phyloP scores from a whole-genome alignment of 192 early-diverging fungal species.

The Endogone sp. region DNA sequence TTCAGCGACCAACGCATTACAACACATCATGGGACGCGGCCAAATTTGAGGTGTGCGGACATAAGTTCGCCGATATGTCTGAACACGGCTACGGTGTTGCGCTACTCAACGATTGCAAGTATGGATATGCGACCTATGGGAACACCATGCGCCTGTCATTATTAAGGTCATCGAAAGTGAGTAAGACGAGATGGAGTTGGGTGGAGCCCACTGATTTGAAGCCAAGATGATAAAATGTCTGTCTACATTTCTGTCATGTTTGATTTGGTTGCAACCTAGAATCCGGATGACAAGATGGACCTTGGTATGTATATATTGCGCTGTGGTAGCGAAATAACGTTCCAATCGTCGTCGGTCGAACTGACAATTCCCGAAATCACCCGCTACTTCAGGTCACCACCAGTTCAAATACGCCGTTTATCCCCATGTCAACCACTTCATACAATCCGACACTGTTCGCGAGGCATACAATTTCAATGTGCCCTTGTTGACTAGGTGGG shows the following conservation, averaged over 20 bases:
- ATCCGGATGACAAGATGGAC: conserved; percentile 56
- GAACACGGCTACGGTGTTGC: conserved; percentile 96
- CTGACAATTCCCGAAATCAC: background rate
- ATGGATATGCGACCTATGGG: conserved; percentile 84
- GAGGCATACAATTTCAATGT: conserved; percentile 91
- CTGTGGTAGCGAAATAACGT: background rate
- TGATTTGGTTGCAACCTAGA: background rate
- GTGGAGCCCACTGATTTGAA: too few relatives aligned
- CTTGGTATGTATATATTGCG: conserved; percentile 38
- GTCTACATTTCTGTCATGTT: background rate
- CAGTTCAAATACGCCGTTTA: conserved; percentile 87
- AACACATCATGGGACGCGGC: conserved; percentile 91
- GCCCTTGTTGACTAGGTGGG: conserved; percentile 56
- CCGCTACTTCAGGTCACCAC: conserved; percentile 61
- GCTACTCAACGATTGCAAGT: conserved; percentile 95
- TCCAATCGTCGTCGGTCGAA: background rate
- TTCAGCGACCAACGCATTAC: conserved; percentile 91
- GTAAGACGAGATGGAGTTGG: background rate
- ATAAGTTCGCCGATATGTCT: conserved; percentile 94
- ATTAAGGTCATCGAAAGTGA: conserved; percentile 80
- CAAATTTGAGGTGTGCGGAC: conserved; percentile 97
- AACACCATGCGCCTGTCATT: conserved; percentile 83
- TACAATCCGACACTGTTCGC: conserved; percentile 79
- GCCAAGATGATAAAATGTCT: background rate
- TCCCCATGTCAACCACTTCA: conserved; percentile 80